Conservation (phyloP, 805 yeast species). For the Isabelozyma rhagii region DNA sequence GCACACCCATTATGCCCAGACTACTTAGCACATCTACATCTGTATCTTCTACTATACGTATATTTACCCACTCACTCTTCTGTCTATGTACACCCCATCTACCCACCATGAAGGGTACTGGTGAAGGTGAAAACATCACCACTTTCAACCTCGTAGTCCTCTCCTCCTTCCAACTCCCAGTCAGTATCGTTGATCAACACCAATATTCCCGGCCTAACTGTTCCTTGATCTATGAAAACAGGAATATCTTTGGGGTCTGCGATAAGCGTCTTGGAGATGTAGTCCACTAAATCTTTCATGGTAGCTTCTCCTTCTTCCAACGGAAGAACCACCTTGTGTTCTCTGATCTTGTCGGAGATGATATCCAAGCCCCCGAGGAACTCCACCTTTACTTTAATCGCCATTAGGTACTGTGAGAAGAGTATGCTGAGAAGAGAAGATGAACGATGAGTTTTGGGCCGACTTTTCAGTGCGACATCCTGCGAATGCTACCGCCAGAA, state of each 20-base stretch:
- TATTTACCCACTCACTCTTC: no score
- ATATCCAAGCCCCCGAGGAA: slow-evolving; percentile 80
- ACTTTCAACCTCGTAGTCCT: slow-evolving; percentile 69
- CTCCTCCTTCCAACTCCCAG: slow-evolving; percentile 94
- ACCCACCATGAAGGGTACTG: slow-evolving; percentile 94
- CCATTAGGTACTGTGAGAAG: not conserved
- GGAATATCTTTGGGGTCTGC: slow-evolving; percentile 60
- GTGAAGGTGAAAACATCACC: slow-evolving; percentile 85
- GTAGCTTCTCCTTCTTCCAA: slow-evolving; percentile 42
- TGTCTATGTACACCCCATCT: slow-evolving; percentile 3
- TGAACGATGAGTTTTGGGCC: not conserved
- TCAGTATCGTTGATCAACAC: slow-evolving; percentile 92
- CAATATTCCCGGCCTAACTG: slow-evolving; percentile 86
- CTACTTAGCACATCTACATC: not conserved
- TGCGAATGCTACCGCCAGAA: no score
- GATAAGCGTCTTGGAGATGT: slow-evolving; percentile 53
- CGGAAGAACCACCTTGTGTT: slow-evolving; percentile 44
- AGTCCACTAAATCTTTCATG: slow-evolving; percentile 52
- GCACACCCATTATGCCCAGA: not conserved
- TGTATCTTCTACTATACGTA: not conserved
- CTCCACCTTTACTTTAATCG: slow-evolving; percentile 36
- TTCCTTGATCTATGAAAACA: slow-evolving; percentile 77
- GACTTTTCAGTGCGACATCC: not conserved
- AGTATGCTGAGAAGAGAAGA: not conserved
- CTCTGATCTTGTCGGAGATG: slow-evolving; percentile 59